Base-by-base conservation (phyloP, 2,329 filamentous ascomycete species). In the Alternaria gaisen region DNA sequence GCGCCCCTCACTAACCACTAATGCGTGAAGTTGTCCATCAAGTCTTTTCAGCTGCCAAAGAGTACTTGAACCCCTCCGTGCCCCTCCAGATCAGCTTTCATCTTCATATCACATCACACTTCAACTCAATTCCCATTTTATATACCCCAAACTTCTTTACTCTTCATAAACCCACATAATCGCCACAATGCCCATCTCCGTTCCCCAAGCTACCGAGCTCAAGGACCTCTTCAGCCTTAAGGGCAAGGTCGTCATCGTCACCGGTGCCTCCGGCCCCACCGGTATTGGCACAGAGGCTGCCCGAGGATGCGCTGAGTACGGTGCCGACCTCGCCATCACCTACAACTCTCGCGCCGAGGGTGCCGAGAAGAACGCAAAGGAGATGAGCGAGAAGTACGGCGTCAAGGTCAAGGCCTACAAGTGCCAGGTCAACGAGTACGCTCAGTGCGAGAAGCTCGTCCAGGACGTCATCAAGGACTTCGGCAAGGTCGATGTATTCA, bases 381-480 rank as follows among this genome's bases (percentile, higher is more conserved):
- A 88, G 72, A 82, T 90, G 48, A 56, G 74, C 43, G 82, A 86
- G 69, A 83, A 83, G 69, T 89, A 88, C 79, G 87, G 87, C 66
- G 80, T 90, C 79, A 89, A 89, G 81, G 83, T 83, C 77, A 89
- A 88, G 81, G 86, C 88, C 62, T 90, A 90, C 86, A 88, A 90
- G 81, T 85, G 83, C 80, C 80, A 88, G 73, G 83, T 90, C 66
- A 81, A 83, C 75, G 81, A 82, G 78, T 88, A 85, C 80, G 81
- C 83, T 60, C 82, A 81, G 70, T 86, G 87, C 59, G 79, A 86
- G 75, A 78, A 83, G 77, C 80, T 89, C 57, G 86, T 90, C 70
- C 77, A 82, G 65, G 81, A 86, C 43, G 86, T 90, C 54, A 81
- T 89, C 74, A 81, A 83, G 67, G 91, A 94, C 74, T 94, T 93